Evolutionary conservation across 352 stramenopile species (phyloP).

Genomic region (Globisporangium apiculatum): DNA sequence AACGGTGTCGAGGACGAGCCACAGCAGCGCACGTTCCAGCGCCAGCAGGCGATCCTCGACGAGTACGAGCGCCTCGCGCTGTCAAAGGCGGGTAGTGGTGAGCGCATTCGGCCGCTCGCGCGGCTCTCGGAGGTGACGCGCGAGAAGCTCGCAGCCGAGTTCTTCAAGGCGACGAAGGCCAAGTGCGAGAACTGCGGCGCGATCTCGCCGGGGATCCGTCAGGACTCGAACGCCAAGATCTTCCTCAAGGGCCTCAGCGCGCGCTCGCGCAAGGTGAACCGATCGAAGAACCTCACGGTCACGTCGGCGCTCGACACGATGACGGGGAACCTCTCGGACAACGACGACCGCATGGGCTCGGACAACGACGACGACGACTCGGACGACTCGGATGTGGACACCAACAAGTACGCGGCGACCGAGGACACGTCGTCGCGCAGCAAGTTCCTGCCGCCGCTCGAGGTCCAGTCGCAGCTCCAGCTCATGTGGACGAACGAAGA

Average conservation of each 20-base stretch:
- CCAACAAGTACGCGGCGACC: slow-evolving; percentile 33
- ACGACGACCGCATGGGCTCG: slow-evolving; percentile 14
- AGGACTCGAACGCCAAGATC: slow-evolving; percentile 97
- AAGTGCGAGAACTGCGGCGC: slow-evolving; percentile 97
- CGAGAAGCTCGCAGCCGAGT: slow-evolving; percentile 81
- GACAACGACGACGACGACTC: slow-evolving; percentile 61
- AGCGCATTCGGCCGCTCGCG: slow-evolving; percentile 36
- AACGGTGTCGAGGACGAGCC: slow-evolving; percentile 83
- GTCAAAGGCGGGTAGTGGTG: slow-evolving; percentile 29
- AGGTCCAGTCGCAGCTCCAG: slow-evolving; percentile 94
- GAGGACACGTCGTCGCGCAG: slow-evolving; percentile 69
- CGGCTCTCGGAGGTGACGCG: slow-evolving; percentile 66
- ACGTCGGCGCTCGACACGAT: slow-evolving; percentile 79
- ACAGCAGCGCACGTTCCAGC: slow-evolving; percentile 59
- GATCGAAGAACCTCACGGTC: slow-evolving; percentile 77
- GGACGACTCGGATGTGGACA: slow-evolving; percentile 49
- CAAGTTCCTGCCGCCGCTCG: slow-evolving; percentile 93
- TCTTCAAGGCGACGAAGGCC: slow-evolving; percentile 89
- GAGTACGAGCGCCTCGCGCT: slow-evolving; percentile 86
- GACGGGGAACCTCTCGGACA: slow-evolving; percentile 58
- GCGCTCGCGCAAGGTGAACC: slow-evolving; percentile 74
- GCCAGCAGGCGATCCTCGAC: slow-evolving; percentile 81
- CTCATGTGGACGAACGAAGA: slow-evolving; percentile 94
- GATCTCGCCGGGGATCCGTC: slow-evolving; percentile 92
- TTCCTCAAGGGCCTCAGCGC: slow-evolving; percentile 91